phyloP scores from a whole-genome alignment of 148 eudicot species.

The Limonium bicolor region DNA sequence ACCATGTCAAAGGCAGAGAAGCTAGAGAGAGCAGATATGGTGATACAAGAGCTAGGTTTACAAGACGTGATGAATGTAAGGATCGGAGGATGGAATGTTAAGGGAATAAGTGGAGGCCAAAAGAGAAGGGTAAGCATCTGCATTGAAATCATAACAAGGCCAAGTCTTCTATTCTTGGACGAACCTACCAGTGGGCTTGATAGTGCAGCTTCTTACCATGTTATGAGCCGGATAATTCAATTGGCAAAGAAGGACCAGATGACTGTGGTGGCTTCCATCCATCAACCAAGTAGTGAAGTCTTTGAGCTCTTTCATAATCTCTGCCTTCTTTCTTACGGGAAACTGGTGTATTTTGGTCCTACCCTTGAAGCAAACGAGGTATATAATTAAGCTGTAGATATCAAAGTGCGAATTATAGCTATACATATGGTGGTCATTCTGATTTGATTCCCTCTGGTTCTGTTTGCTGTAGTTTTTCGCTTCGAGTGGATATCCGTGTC shows the following conservation, averaged over 20 bases:
- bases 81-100: constrained; percentile 58
- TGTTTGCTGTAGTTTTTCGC: constrained; percentile 61
- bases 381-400: background rate
- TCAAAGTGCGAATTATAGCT: no score
- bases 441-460: no score
- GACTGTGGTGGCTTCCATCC: constrained; percentile 23
- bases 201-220: constrained; percentile 35
- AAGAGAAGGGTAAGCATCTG: constrained; percentile 82
- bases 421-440: no score
- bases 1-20: constrained; percentile 25
- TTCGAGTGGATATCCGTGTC: constrained; percentile 49
- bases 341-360: constrained; percentile 41
- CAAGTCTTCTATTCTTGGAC: constrained; percentile 55
- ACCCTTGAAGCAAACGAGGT: constrained; percentile 34
- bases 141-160: constrained; percentile 52
- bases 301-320: constrained; percentile 48
- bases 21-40: constrained; percentile 24
- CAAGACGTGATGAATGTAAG: constrained; percentile 34
- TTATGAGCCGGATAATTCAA: constrained; percentile 16
- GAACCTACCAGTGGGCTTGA: constrained; percentile 90
- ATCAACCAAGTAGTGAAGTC: constrained; percentile 26
- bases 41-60: constrained; percentile 36
- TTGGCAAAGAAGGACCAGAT: constrained; percentile 12
- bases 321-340: constrained; percentile 44
- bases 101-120: constrained; percentile 72